These are phyloP conservation scores for Fusarium guadeloupense DNA, from an alignment of 2,329 filamentous ascomycete genomes.

Conservation along the genomic window DNA sequence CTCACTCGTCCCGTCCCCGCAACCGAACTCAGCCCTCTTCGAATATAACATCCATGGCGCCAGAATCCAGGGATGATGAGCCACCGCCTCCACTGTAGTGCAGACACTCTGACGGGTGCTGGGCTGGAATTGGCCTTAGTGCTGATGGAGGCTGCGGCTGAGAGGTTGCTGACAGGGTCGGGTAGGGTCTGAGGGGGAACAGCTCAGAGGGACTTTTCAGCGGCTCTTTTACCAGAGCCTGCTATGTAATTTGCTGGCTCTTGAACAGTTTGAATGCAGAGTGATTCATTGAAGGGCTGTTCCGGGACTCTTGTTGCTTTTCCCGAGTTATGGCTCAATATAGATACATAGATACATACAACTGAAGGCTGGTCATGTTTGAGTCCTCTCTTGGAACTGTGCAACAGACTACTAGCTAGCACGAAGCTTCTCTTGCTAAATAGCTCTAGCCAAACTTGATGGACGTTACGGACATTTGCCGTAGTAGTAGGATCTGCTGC, in stretches of 20 bases:
- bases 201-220: slow-evolving; percentile 26
- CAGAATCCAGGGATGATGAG: slow-evolving; percentile 36
- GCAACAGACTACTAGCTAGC: too few species aligned
- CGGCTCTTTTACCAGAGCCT: neutral
- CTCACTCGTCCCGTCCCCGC: slow-evolving; percentile 30
- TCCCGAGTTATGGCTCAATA: too few species aligned
- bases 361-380: too few species aligned
- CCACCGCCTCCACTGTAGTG: slow-evolving; percentile 37
- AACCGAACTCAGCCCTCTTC: slow-evolving; percentile 40
- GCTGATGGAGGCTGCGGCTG: slow-evolving; percentile 44
- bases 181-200: slow-evolving; percentile 11
- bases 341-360: too few species aligned
- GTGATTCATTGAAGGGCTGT: too few species aligned
- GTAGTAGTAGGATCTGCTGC: slow-evolving; percentile 1
- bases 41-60: slow-evolving; percentile 35
- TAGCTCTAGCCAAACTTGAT: slow-evolving; percentile 7
- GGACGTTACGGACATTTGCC: slow-evolving; percentile 6
- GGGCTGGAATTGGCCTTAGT: slow-evolving; percentile 39
- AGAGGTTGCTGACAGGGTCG: slow-evolving; percentile 35
- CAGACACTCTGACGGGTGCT: slow-evolving; percentile 25
- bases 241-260: too few species aligned
- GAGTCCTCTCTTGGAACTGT: too few species aligned
- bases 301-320: too few species aligned
- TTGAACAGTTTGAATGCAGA: too few species aligned
- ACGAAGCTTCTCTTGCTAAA: too few species aligned